Evolutionary conservation across 1,139 yeast species (phyloP).

Genomic region (Zygoascus meyerae): DNA sequence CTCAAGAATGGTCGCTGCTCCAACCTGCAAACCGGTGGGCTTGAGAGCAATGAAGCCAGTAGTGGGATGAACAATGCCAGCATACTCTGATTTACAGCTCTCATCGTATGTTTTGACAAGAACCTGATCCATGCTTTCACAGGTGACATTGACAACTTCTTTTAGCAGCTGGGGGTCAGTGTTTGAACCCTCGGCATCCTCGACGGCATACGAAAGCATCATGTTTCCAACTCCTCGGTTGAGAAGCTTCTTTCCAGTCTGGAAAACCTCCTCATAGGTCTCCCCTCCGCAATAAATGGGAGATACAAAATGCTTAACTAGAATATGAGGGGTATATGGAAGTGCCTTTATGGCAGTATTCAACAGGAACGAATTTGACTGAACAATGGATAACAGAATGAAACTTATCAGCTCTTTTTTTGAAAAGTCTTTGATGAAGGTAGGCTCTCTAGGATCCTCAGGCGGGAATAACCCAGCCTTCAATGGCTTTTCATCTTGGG

Average conservation of each 20-base stretch:
- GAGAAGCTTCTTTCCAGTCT: slow-evolving; percentile 62
- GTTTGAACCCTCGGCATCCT: slow-evolving; percentile 58
- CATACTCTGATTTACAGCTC: neutral
- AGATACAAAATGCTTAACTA: slow-evolving; percentile 69
- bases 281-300: slow-evolving; percentile 92
- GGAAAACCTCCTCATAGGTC: slow-evolving; percentile 57
- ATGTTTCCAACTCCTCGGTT: slow-evolving; percentile 79
- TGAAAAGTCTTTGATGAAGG: slow-evolving; percentile 22
- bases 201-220: slow-evolving; percentile 92
- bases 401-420: slow-evolving; percentile 26
- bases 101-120: slow-evolving; percentile 68
- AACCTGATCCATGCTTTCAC: slow-evolving; percentile 58
- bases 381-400: slow-evolving; percentile 30
- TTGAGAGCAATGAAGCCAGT: slow-evolving; percentile 63
- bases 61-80: slow-evolving; percentile 44
- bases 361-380: slow-evolving; percentile 32
- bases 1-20: slow-evolving; percentile 69
- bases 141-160: slow-evolving; percentile 59
- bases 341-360: slow-evolving; percentile 31
- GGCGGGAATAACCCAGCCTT: slow-evolving; percentile 5
- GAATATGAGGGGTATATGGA: slow-evolving; percentile 53
- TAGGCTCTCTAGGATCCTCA: slow-evolving; percentile 5
- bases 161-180: slow-evolving; percentile 39
- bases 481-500: neutral
- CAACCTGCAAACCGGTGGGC: slow-evolving; percentile 81